A percentile compares a stretch with the other conserved stretches of the same genome.
Evolutionary conservation across 345 rosid species (phyloP).

Genomic region (Brassica carinata): DNA sequence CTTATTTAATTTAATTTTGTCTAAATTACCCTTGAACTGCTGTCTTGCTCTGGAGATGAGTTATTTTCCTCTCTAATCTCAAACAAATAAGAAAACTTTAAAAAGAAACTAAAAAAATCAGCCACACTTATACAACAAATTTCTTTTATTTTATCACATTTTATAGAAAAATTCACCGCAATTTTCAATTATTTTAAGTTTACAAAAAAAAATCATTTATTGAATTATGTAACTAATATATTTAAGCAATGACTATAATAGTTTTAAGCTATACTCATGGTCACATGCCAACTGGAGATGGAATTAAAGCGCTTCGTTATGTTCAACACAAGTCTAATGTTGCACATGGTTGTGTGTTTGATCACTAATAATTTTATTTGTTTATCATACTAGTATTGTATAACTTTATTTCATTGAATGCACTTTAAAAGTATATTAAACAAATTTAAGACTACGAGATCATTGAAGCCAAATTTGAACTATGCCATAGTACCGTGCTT

Average conservation of each 20-base stretch:
- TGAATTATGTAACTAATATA: neutral
- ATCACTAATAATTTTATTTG: neutral
- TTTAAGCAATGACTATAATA: neutral
- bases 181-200: neutral
- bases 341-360: conserved; percentile 36
- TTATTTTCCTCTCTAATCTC: conserved; percentile 24
- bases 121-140: conserved; percentile 11
- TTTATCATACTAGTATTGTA: neutral
- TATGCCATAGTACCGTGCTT: neutral
- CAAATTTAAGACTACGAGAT: conserved; percentile 7
- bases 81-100: neutral
- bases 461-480: conserved; percentile 8
- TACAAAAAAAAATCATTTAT: too few species aligned
- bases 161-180: neutral
- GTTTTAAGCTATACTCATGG: neutral
- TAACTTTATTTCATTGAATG: conserved; percentile 12
- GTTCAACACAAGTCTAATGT: conserved; percentile 38
- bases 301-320: conserved; percentile 37
- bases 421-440: neutral
- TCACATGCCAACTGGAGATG: conserved; percentile 34
- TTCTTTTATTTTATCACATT: neutral
- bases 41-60: conserved; percentile 32
- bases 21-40: conserved; percentile 22
- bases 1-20: neutral
- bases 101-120: conserved; percentile 30